These are phyloP conservation scores for Aspergillus kassunensis DNA, from an alignment of 495 filamentous ascomycete species.

Conservation along the genomic window DNA sequence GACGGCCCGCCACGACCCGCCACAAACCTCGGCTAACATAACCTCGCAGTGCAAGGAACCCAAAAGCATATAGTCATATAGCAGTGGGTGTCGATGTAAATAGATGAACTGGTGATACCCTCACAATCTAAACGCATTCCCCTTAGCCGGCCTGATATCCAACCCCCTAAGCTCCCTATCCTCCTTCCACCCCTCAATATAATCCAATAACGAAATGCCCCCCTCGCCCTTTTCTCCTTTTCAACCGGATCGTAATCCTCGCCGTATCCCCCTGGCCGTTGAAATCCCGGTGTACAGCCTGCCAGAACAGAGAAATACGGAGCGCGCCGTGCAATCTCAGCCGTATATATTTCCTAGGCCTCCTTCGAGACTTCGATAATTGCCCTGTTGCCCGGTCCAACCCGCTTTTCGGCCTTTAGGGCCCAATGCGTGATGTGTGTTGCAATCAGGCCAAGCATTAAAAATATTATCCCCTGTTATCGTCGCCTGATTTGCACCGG, in stretches of 20 bases:
- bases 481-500: slow-evolving; percentile 10
- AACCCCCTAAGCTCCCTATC: not conserved
- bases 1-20: too few species aligned
- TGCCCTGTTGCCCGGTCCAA: not conserved
- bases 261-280: not conserved
- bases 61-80: too few species aligned
- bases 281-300: slow-evolving; percentile 5
- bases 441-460: not conserved
- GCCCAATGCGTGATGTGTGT: not conserved
- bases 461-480: slow-evolving; percentile 27
- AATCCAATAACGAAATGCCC: not conserved
- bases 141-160: too few species aligned
- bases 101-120: too few species aligned
- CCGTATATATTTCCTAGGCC: slow-evolving; percentile 1
- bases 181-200: not conserved
- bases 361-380: not conserved
- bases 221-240: slow-evolving; percentile 1
- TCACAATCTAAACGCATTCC: too few species aligned
- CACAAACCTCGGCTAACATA: too few species aligned
- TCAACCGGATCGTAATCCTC: not conserved
- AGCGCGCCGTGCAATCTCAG: not conserved
- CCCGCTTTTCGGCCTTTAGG: not conserved
- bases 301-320: not conserved
- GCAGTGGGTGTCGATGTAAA: too few species aligned
- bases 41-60: too few species aligned